phyloP scores from a whole-genome alignment of 1,284 basidiomycete species.

The Schizophyllum commune region DNA sequence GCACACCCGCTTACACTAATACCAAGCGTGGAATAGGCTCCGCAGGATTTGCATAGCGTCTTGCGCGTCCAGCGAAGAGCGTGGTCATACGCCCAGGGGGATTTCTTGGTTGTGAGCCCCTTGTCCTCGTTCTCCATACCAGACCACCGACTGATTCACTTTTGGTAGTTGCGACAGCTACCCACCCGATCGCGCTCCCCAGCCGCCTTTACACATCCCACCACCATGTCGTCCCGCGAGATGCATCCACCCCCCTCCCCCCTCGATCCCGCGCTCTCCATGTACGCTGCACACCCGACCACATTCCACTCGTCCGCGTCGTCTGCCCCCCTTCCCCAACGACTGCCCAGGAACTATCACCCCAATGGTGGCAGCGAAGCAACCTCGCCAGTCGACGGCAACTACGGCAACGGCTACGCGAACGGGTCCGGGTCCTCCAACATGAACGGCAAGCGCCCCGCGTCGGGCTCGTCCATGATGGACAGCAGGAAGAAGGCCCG shows the following conservation, averaged over 20 bases:
- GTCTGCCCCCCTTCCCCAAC: slow-evolving; percentile 18
- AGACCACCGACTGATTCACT: neutral
- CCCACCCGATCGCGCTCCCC: slow-evolving; percentile 21
- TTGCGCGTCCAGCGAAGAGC: too few species aligned
- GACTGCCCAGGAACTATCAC: slow-evolving; percentile 33
- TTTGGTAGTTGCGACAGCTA: neutral
- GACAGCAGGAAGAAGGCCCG: slow-evolving; percentile 41
- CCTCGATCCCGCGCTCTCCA: slow-evolving; percentile 60
- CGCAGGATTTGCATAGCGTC: too few species aligned
- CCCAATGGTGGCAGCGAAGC: neutral
- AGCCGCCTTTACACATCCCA: slow-evolving; percentile 31
- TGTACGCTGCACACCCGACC: slow-evolving; percentile 40
- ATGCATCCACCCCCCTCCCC: slow-evolving; percentile 54
- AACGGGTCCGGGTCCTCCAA: slow-evolving; percentile 29
- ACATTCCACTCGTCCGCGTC: slow-evolving; percentile 22
- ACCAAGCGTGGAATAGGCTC: neutral
- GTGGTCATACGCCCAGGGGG: too few species aligned
- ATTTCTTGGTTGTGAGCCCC: neutral
- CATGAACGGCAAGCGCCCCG: slow-evolving; percentile 58
- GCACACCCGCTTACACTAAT: neutral
- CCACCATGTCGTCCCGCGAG: slow-evolving; percentile 17
- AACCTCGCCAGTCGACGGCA: slow-evolving; percentile 65
- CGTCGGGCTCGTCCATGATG: slow-evolving; percentile 29
- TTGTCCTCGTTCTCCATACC: neutral
- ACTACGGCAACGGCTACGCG: slow-evolving; percentile 57